Base-by-base conservation (phyloP, 2,329 filamentous ascomycete genomes). In the Ophiosphaerella korrae region DNA sequence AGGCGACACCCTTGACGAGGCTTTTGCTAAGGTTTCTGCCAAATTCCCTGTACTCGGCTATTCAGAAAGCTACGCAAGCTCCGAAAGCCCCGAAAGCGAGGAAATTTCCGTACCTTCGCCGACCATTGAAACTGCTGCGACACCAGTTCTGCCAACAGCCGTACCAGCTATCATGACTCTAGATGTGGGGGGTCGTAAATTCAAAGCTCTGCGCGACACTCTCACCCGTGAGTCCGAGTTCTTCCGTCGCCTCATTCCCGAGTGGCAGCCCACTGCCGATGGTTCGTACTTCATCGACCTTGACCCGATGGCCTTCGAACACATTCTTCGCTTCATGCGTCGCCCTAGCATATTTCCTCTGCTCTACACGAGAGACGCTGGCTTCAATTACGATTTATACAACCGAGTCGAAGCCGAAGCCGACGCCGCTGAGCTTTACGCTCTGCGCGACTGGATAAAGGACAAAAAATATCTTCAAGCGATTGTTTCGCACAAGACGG, bases 221-320 rank as follows among this genome's bases (percentile, higher is more conserved):
- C 53, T 66, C 5, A 33, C n/a, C 13, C 16, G 36, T 2, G 48
- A 49, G 11, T 62, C 62, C 4, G 50, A 43, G 2, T 38, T 53
- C 16, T 62, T 55, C 52, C 16, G 42, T 29, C 2, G 23, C 42
- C n/a, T 55, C 42, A 35, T 23, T 23, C 2, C 18, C 18, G 18
- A 4, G 18, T 54, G 57, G 55, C 29, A 16, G 2, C 51, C 54
- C 8, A 29, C 61, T 31, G 11, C 26, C 0, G 55, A 76, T 18
- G 71, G 68, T 0, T 64, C 66, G 0, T 72, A 72, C 55, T 78
- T 77, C 57, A 45, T 79, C 16, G 75, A 78, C 48, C 60, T 71
- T 0, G 72, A 78, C 37, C 59, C 69, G 0, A 51, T 61, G 0
- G 24, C 74, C 2, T 78, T 78, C 50, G 47, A 63, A 11, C 45